Base-by-base conservation (phyloP, 2,329 filamentous ascomycete genomes). In the Cladorrhinum sp. region DNA sequence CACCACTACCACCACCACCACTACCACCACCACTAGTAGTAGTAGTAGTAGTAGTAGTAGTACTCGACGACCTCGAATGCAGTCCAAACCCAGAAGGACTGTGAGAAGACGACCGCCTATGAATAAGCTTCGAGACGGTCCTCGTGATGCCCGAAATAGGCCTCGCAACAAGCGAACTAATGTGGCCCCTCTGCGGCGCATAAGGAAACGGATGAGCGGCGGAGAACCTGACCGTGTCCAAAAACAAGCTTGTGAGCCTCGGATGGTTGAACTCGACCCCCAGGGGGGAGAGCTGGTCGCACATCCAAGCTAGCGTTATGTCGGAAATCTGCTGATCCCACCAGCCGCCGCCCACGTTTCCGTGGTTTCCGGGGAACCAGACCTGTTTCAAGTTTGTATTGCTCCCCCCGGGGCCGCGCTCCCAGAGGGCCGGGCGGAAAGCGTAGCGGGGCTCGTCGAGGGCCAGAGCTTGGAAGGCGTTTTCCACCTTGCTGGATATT, bases 331-430 rank as follows among this genome's bases (percentile, higher is more conserved):
- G 70, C 65, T 74, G 73, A 55, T 74, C 73, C 33, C 67, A 57
- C 82, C 82, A 86, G 1, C 85, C 85, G 23, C 85, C 85, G 21
- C 85, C 85, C 46, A 86, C 82, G 64, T 87, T 84, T 8, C 81
- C 82, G 68, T 89, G 86, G 57, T 79, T 80, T 10, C 86, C 86
- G 0, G 85, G 82, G 68, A 89, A 89, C 82, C 82, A 84, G 14
- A 73, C 71, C 65, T 75, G 73, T 62, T 69, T 70, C 5, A 75
- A 67, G 23, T 69, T 64, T 0, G 73, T 73, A 48, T 61, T 61
- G 63, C 70, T 72, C 7, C 64, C 67, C 2, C 68, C 66, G 9
- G 70, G 26, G 9, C 9, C 52, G 2, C 70, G 69, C 60, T 77
- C 73, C 77, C 77, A 80, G n/a, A 80, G 61, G 0, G 78, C 73